These are phyloP conservation scores for Leptoxyphium fumago DNA, from an alignment of 2,329 filamentous ascomycete genomes.

Conservation along the genomic window DNA sequence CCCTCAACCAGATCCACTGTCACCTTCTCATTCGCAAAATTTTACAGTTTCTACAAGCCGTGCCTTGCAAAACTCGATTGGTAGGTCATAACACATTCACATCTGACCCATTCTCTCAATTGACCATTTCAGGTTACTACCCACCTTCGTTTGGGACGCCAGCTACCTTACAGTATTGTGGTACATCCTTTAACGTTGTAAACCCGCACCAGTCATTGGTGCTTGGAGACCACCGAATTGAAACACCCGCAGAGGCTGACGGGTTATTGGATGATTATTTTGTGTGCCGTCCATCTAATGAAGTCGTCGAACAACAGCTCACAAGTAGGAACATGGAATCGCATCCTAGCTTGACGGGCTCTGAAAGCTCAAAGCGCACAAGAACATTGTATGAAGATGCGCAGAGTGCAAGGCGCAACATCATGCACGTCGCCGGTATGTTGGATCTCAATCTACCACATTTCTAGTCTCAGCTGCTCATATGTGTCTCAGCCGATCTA, in stretches of 20 bases:
- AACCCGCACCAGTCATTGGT: constrained; percentile 21
- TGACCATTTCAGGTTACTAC: constrained; percentile 6
- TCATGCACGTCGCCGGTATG: constrained; percentile 7
- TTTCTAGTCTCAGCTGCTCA: not conserved
- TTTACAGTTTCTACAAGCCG: constrained; percentile 17
- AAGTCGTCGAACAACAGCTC: not conserved
- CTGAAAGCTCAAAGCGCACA: constrained; percentile 6
- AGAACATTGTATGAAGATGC: constrained; percentile 14
- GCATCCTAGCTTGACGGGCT: constrained; percentile 4
- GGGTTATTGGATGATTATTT: constrained; percentile 20
- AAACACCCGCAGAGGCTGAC: constrained; percentile 21
- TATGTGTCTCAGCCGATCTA: not conserved
- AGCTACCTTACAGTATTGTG: constrained; percentile 17
- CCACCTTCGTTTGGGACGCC: constrained; percentile 10
- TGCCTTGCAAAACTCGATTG: constrained; percentile 13
- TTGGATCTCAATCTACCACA: not conserved
- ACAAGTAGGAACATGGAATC: constrained; percentile 5
- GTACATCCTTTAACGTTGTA: constrained; percentile 20
- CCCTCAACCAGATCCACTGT: constrained; percentile 8
- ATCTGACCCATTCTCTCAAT: constrained; percentile 8
- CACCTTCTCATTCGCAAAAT: constrained; percentile 14
- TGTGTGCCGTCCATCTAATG: constrained; percentile 1
- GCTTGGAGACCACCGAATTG: constrained; percentile 12
- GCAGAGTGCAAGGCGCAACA: constrained; percentile 14
- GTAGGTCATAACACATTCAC: constrained; percentile 7